A percentile compares a stretch with the other conserved stretches of the same genome.
These are phyloP conservation scores for Xylariaceae sp. DNA, from an alignment of 2,329 filamentous ascomycete genomes.

Conservation along the genomic window DNA sequence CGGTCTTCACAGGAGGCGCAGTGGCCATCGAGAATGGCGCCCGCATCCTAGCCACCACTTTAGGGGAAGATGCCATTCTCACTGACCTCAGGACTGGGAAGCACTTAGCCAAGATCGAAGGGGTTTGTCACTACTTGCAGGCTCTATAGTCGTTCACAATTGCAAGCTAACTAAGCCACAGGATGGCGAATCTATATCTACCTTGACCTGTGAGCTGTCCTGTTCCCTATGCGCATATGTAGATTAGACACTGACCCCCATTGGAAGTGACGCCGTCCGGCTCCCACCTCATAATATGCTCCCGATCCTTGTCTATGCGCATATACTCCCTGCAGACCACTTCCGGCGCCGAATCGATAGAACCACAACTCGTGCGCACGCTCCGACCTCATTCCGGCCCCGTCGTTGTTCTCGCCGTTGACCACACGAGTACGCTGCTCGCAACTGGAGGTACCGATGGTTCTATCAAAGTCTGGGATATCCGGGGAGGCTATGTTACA, in stretches of 20 bases:
- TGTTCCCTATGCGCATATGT: background rate
- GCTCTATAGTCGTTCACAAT: background rate
- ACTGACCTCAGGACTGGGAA: conserved; percentile 80
- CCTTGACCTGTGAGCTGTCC: conserved; percentile 54
- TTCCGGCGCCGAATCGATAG: conserved; percentile 53
- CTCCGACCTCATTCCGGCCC: conserved; percentile 88
- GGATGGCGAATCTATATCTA: conserved; percentile 79
- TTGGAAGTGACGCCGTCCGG: conserved; percentile 75
- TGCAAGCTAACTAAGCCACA: conserved; percentile 29
- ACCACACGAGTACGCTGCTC: conserved; percentile 81
- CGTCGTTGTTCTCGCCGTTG: conserved; percentile 79
- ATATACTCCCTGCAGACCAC: conserved; percentile 71
- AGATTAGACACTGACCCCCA: conserved; percentile 16
- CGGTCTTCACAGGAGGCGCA: conserved; percentile 89
- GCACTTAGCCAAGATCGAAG: conserved; percentile 82
- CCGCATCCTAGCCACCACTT: conserved; percentile 75
- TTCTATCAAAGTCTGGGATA: conserved; percentile 94
- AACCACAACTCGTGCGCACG: conserved; percentile 68
- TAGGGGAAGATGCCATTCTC: conserved; percentile 89
- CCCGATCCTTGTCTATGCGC: conserved; percentile 91
- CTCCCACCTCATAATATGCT: conserved; percentile 86
- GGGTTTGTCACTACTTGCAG: conserved; percentile 48
- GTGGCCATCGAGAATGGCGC: conserved; percentile 79
- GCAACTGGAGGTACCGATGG: conserved; percentile 93
- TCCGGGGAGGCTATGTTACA: conserved; percentile 82